phyloP scores from a whole-genome alignment of 192 early-diverging fungal genomes.

The Linnemannia exigua region DNA sequence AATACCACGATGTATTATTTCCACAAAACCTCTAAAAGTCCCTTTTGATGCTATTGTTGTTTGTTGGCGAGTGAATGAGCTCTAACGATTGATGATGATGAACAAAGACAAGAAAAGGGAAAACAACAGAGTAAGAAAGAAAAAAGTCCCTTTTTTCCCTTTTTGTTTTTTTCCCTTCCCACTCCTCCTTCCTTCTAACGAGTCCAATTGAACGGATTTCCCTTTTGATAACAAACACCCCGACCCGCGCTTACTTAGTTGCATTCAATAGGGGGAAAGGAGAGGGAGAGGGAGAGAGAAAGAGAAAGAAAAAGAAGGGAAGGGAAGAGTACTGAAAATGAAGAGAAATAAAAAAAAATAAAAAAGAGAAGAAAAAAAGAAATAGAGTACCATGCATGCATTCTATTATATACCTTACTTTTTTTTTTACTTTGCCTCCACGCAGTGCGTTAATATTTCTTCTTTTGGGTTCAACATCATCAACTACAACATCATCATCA shows the following conservation, averaged over 20 bases:
- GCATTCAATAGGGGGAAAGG: background rate
- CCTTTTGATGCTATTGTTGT: background rate
- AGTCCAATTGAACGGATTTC: conserved; percentile 9
- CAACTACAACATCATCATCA: background rate
- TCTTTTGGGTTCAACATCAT: background rate
- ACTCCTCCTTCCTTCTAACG: conserved; percentile 17
- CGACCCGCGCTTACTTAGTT: conserved; percentile 6
- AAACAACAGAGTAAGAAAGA: too few relatives aligned
- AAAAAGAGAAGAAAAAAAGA: background rate
- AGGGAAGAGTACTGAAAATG: background rate
- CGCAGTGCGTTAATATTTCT: conserved; percentile 10
- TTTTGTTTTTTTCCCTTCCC: background rate
- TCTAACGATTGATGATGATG: background rate
- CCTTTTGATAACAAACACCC: conserved; percentile 9
- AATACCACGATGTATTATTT: background rate
- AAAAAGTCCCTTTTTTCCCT: too few relatives aligned
- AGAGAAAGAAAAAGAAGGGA: conserved; percentile 7
- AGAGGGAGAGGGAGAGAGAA: background rate
- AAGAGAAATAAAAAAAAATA: background rate
- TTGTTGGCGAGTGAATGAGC: background rate
- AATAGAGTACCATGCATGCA: background rate
- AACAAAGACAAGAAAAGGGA: background rate
- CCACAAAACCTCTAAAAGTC: background rate
- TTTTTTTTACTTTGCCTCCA: conserved; percentile 8
- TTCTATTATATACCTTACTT: conserved; percentile 10